phyloP scores from a whole-genome alignment of 2,329 filamentous ascomycete species.

The Fusarium luffae region DNA sequence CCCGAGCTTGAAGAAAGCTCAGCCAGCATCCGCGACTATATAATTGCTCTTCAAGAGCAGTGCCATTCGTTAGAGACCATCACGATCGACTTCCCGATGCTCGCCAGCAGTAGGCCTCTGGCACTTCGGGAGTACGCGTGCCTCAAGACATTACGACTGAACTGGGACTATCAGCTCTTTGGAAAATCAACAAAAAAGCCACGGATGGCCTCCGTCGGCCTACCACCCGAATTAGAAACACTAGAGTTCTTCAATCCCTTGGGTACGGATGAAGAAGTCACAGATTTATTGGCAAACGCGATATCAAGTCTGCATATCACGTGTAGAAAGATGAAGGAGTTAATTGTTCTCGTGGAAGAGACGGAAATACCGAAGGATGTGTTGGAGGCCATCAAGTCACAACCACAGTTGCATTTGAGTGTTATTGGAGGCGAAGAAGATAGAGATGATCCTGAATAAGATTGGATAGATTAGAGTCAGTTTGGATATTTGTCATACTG shows the following conservation, averaged over 20 bases:
- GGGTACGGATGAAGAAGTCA: constrained; percentile 60
- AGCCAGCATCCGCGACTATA: constrained; percentile 59
- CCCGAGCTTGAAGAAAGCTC: constrained; percentile 60
- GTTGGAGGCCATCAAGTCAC: constrained; percentile 50
- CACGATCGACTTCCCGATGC: constrained; percentile 57
- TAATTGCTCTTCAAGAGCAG: constrained; percentile 56
- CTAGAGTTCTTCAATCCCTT: constrained; percentile 60
- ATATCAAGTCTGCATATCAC: constrained; percentile 53
- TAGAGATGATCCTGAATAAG: not conserved
- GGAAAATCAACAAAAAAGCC: constrained; percentile 58
- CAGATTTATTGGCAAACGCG: constrained; percentile 56
- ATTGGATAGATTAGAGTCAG: not conserved
- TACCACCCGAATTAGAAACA: constrained; percentile 58
- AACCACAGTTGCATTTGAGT: constrained; percentile 48
- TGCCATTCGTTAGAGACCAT: constrained; percentile 57
- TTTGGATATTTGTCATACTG: not conserved
- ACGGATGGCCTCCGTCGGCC: constrained; percentile 58
- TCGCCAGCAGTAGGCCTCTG: constrained; percentile 55
- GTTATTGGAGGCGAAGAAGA: constrained; percentile 45
- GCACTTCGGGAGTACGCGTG: constrained; percentile 57
- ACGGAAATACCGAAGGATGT: constrained; percentile 50
- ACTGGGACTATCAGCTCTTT: constrained; percentile 62
- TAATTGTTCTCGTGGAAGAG: constrained; percentile 53
- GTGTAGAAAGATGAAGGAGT: constrained; percentile 52
- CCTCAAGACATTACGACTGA: constrained; percentile 56